phyloP scores from a whole-genome alignment of 1,284 basidiomycete genomes.

The Naganishia liquefaciens region DNA sequence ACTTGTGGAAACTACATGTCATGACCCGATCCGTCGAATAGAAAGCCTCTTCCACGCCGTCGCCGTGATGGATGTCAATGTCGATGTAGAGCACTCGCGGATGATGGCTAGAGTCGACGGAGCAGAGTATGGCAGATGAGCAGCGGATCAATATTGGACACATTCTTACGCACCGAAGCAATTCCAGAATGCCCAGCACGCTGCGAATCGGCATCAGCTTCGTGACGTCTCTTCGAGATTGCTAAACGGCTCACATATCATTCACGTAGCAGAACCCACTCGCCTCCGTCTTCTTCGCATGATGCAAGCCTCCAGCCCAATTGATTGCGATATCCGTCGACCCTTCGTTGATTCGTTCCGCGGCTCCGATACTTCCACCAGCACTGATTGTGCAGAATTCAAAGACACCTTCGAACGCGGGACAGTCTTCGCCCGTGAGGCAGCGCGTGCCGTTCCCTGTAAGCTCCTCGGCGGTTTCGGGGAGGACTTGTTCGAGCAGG shows the following conservation, averaged over 20 bases:
- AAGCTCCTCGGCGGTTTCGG: conserved; percentile 80
- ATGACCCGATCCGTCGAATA: conserved; percentile 96
- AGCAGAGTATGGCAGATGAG: background rate
- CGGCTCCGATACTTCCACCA: conserved; percentile 86
- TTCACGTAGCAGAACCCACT: conserved; percentile 98
- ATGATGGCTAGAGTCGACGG: conserved; percentile 55
- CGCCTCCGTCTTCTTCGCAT: conserved; percentile 96
- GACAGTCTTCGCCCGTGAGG: conserved; percentile 91
- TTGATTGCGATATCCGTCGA: conserved; percentile 91
- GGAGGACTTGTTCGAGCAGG: conserved; percentile 81
- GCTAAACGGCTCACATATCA: conserved; percentile 58
- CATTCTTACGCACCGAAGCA: conserved; percentile 62
- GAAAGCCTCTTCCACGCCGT: conserved; percentile 98
- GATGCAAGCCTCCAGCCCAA: conserved; percentile 97
- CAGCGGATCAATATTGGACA: background rate
- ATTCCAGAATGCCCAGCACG: conserved; percentile 83
- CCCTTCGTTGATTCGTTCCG: conserved; percentile 76
- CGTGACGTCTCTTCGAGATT: no score
- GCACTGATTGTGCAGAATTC: conserved; percentile 97
- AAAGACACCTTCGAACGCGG: conserved; percentile 92
- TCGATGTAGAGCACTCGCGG: conserved; percentile 95
- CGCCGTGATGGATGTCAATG: conserved; percentile 97
- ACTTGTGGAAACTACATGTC: conserved; percentile 95
- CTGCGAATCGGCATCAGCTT: conserved; percentile 55
- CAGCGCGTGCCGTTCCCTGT: conserved; percentile 81